Evolutionary conservation across 805 yeast species (phyloP).

Genomic region (Candida odintsovae): DNA sequence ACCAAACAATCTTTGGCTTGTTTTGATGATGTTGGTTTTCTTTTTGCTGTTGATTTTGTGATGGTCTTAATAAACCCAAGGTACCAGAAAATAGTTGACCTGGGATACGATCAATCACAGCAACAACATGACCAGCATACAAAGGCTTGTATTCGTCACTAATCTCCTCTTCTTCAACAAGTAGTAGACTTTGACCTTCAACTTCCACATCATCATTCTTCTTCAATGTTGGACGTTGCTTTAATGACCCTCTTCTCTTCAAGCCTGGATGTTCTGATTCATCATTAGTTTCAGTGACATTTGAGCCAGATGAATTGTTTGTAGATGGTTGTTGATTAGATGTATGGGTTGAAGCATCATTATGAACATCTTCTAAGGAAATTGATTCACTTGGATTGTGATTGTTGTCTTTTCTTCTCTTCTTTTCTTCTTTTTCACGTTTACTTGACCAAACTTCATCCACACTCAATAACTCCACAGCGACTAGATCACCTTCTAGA

Average conservation of each 20-base stretch:
- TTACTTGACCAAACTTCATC: constrained; percentile 98
- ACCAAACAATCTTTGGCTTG: constrained; percentile 96
- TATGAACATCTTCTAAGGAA: constrained; percentile 62
- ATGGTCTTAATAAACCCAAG: constrained; percentile 88
- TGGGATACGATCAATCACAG: constrained; percentile 94
- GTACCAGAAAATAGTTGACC: constrained; percentile 96
- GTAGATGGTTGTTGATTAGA: constrained; percentile 3
- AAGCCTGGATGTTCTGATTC: constrained; percentile 33
- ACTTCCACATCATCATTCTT: constrained; percentile 98
- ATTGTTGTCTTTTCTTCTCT: constrained; percentile 69
- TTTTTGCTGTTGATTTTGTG: constrained; percentile 56
- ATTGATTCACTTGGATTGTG: constrained; percentile 30
- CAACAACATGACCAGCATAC: constrained; percentile 97
- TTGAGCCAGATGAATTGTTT: constrained; percentile 12
- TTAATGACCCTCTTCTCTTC: constrained; percentile 82
- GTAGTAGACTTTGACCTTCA: constrained; percentile 88
- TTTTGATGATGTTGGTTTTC: constrained; percentile 8
- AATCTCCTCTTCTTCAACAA: constrained; percentile 94
- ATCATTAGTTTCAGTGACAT: constrained; percentile 11
- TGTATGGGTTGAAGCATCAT: constrained; percentile 64
- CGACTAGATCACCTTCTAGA: constrained; percentile 92
- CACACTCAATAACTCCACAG: constrained; percentile 88
- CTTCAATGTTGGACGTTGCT: constrained; percentile 94
- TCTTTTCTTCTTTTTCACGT: constrained; percentile 95
- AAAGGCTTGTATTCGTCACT: constrained; percentile 89